A percentile compares a stretch with the other conserved stretches of the same genome.
phyloP scores from a whole-genome alignment of 352 stramenopile species.

The Phytophthora sp. region DNA sequence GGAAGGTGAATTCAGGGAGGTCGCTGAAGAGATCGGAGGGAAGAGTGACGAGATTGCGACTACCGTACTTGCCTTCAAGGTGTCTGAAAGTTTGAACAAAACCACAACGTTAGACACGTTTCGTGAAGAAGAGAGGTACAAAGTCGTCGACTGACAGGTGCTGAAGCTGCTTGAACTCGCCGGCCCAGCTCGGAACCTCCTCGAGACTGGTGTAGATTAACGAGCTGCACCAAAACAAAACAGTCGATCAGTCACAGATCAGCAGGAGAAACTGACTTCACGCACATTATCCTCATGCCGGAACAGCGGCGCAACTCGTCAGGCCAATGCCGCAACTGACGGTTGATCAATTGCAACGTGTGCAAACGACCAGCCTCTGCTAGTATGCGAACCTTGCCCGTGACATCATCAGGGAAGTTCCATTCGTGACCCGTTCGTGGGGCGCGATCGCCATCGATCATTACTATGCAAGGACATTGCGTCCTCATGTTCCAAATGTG shows the following conservation, averaged over 20 bases:
- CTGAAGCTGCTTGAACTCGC: constrained; percentile 22
- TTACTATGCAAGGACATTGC: constrained; percentile 32
- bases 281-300: constrained; percentile 23
- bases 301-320: constrained; percentile 29
- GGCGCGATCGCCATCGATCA: constrained; percentile 34
- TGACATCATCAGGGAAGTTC: constrained; percentile 32
- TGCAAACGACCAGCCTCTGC: constrained; percentile 25
- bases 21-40: constrained; percentile 25
- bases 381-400: constrained; percentile 15
- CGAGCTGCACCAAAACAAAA: constrained; percentile 5
- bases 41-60: constrained; percentile 21
- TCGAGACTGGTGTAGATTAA: constrained; percentile 29
- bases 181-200: constrained; percentile 20
- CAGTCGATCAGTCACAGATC: no score
- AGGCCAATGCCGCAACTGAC: constrained; percentile 21
- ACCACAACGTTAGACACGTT: no score
- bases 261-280: no score
- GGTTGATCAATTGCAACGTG: constrained; percentile 38
- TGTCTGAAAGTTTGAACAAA: constrained; percentile 21
- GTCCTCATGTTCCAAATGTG: constrained; percentile 16
- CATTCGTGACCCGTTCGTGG: constrained; percentile 30
- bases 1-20: constrained; percentile 22
- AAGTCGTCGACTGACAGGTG: constrained; percentile 13
- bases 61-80: constrained; percentile 32
- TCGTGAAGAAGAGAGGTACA: neutral